Base-by-base conservation (phyloP, 768 basidiomycete genomes). In the Postia placenta region DNA sequence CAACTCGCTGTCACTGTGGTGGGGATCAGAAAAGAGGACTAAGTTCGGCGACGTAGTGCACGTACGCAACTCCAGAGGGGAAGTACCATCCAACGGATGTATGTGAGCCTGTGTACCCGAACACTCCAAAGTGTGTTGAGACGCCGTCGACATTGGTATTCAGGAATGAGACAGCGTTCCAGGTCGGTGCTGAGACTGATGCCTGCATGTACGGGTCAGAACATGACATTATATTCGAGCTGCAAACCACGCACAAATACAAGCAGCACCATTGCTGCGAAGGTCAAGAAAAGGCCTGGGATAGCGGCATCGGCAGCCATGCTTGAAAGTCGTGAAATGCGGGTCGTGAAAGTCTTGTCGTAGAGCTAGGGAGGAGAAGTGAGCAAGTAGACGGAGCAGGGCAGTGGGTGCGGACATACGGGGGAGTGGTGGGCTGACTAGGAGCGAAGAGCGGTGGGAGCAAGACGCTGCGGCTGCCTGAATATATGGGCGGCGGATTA, bases 131-230 rank as follows among this genome's bases (percentile, higher is more conserved):
- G 52, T 74, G 74, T 49, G 68, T 69, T 57, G 67, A 51, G 12
- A 44, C n/a, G 20, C 63, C 61, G 4, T 67, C 71, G 11, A 61
- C 53, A 6, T 67, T 68, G 20, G 79, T 79, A 45, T 79, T 67
- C 36, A 92, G 73, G 70, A 87, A 90, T 17, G 76, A 83, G 39
- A 92, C 70, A 20, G 62, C 60, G 36, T 83, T 60, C 90, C 88
- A 92, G 56, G 81, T 86, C 41, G 89, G 87, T 43, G 76, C 66
- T 14, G 85, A 83, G 19, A 90, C 79, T 24, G 80, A 87, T 2
- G 79, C 83, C 83, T 85, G 57, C 27, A 39, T 17, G 28, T 19
- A 11, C 6, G 11, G 24, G 47, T 48, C 12, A 48, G 24, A 33
- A 45, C 22, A 20, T 3, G 46, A 6, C 5, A 20, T 3, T 19